Conservation (phyloP, 202 grass and related monocot species). For the Panicum hallii region DNA sequence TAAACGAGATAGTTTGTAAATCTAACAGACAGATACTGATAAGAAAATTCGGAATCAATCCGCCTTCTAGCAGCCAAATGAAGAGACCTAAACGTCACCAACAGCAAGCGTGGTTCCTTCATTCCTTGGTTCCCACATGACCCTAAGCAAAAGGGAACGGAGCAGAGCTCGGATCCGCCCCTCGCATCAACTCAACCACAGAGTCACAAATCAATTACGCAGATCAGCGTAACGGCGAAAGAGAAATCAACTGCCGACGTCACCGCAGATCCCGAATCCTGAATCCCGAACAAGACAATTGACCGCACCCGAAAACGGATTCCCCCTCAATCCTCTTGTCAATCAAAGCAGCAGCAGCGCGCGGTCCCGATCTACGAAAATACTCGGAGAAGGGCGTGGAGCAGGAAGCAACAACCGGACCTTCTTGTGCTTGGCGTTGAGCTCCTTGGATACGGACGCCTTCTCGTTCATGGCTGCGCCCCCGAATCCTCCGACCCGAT, state of each 20-base stretch:
- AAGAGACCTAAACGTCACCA: not conserved
- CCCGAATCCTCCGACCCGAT: conserved; percentile 38
- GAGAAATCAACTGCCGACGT: not conserved
- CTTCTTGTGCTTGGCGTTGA: conserved; percentile 97
- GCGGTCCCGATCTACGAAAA: conserved; percentile 33
- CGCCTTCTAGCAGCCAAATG: not conserved
- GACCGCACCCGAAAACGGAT: not conserved
- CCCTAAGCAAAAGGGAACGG: not conserved
- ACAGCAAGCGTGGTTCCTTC: not conserved
- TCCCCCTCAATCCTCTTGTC: not conserved
- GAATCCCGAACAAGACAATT: not conserved
- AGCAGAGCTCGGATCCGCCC: conserved; percentile 46
- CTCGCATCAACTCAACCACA: not conserved
- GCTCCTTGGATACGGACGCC: conserved; percentile 91
- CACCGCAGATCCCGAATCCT: conserved; percentile 43
- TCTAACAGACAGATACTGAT: not conserved
- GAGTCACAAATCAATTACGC: not conserved
- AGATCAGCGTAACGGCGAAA: conserved; percentile 1
- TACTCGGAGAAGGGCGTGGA: not conserved
- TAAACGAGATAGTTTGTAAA: not conserved
- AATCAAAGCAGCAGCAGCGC: not conserved
- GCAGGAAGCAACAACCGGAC: conserved; percentile 33
- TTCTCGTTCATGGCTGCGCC: conserved; percentile 80
- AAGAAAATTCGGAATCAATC: conserved; percentile 1
- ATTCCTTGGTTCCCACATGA: not conserved